Base-by-base conservation (phyloP, 2,329 filamentous ascomycete species). In the Monosporascus sp. region DNA sequence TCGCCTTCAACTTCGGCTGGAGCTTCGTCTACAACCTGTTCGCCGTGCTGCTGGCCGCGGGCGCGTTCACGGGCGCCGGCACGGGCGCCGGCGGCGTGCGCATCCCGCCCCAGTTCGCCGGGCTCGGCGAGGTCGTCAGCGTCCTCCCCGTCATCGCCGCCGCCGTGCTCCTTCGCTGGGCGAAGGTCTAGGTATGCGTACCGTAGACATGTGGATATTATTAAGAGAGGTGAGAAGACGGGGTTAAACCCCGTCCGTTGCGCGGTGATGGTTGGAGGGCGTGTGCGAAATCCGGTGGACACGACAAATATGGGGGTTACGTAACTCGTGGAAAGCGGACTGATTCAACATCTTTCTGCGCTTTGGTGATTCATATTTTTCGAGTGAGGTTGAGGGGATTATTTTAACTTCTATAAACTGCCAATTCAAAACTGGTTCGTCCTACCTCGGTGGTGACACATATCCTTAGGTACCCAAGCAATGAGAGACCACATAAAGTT, bases 1-100 rank as follows among this genome's bases (percentile, higher is more conserved):
- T 87, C 58, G 64, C 70, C 18, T 81, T 89, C 70, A 90, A 90
- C 63, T 89, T 91, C 63, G 71, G 61, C 0, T 91, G 88, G 88
- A 80, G 82, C 37, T 80, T 80, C 37, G 68, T 87, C 0, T 92
- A 91, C 69, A 92, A 92, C 59, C 49, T 83, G 1, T 76, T 87
- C 51, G 87, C 87, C 0, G 73, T 92, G 4, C 68, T 89, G 43
- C 73, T 90, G 0, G 87, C 82, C 1, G 77, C 80, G 0, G 88
- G 88, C 0, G 84, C 81, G 0, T 85, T 88, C 63, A 81, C 85
- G 2, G n/a, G 43, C 55, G 69, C 74, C 0, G 71, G 77, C 43
- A 25, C 39, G 2, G 37, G 37, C 7, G 48, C 53, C 9, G 50
- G 35, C 9, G 49, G 47, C 5, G 57, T 53, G 44, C 54, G 63